Conservation (phyloP, 139 green algal genomes). For the Monoraphidium neglectum region DNA sequence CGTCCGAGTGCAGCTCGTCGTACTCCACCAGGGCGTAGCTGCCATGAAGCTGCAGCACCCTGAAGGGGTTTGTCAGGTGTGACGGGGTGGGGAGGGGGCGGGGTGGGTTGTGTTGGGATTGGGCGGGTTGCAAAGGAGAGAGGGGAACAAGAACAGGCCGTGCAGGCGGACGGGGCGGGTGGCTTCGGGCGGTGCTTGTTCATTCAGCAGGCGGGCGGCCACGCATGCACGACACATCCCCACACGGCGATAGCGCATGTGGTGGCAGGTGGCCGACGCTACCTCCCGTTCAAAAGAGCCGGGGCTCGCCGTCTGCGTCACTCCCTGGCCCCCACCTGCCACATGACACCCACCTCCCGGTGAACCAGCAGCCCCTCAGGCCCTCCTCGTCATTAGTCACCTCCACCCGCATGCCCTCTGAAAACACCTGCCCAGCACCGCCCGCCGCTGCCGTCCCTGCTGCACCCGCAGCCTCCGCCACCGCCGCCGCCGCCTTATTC, state of each 20-base stretch:
- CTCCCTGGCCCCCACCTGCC: background rate
- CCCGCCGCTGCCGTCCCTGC: background rate
- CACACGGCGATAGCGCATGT: no score
- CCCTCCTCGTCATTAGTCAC: conserved; percentile 50
- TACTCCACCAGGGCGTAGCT: conserved; percentile 48
- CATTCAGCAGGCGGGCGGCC: no score
- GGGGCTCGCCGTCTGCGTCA: no score
- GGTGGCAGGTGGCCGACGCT: no score
- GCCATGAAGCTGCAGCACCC: conserved; percentile 2
- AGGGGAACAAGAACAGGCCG: no score
- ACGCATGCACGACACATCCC: no score
- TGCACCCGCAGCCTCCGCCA: no score
- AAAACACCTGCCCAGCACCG: background rate
- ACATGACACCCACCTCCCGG: background rate
- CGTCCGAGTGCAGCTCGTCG: conserved; percentile 37
- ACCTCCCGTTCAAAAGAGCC: no score
- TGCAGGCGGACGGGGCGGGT: no score
- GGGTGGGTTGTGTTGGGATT: background rate
- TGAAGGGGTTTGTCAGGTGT: background rate
- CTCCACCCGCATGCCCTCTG: conserved; percentile 18
- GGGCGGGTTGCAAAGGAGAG: no score
- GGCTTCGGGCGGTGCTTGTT: no score
- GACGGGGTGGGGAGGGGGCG: background rate
- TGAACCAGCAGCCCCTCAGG: conserved; percentile 40
- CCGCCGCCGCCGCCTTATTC: background rate